Base-by-base conservation (phyloP, 805 yeast species). In the Cyberlindnera saturnus region DNA sequence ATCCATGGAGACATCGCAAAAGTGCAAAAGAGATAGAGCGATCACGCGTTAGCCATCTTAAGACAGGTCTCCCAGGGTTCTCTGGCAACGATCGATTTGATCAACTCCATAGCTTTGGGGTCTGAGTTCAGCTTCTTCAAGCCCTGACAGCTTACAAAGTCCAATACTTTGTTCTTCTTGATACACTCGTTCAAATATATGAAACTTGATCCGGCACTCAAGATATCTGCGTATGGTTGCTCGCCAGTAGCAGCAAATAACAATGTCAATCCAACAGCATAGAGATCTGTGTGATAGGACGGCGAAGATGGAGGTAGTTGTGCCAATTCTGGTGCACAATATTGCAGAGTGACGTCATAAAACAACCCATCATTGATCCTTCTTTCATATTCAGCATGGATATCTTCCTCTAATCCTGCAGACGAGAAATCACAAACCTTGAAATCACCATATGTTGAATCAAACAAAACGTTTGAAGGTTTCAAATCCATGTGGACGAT, bases 381-480 rank as follows among this genome's bases (percentile, higher is more conserved):
- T n/a, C 39, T n/a, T 38, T 44, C 16, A 38, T 47, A 46, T 26
- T 56, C 45, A 6, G 36, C 29, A 5, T 30, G 28, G 13, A 53
- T 32, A 44, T 55, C 64, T 20, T 51, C 49, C 14, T 38, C 38
- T 19, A 45, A 40, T 30, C 47, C 50, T 15, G 71, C 64, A 5
- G 75, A 69, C 2, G 78, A 66, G 50, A 75, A 73, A 57, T 75
- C 81, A 28, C 69, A 69, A n/a, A 75, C 49, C 44, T 66, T 69
- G 47, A 72, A 69, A 6, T 42, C 41, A 5, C 56, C 46, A 11
- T 44, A 39, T 5, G 29, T 41, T 1, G 38, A n/a, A 34, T 53
- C 53, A 14, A 65, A 58, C 45, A 74, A 53, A 8, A 74, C 53
- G 50, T 74, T 74, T 36, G 69, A 69, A 15, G 76, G 64, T 53